A percentile compares a stretch with the other conserved stretches of the same genome.
Conservation (phyloP, 108 stramenopile species). For the Fragilaria radians region DNA sequence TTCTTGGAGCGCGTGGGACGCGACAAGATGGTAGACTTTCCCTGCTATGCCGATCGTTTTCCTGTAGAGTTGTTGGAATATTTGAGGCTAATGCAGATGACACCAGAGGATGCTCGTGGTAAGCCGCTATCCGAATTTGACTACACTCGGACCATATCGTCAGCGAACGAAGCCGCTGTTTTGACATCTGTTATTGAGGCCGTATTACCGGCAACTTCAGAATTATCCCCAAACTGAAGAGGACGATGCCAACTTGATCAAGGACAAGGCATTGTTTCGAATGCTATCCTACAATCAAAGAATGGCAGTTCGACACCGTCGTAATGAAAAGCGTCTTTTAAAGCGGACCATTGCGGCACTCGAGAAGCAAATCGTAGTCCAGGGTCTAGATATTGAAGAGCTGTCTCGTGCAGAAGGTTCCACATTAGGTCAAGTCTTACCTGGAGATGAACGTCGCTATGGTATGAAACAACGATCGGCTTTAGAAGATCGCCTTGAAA, state of each 20-base stretch:
- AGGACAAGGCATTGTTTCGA: conserved; percentile 75
- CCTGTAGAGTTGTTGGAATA: conserved; percentile 93
- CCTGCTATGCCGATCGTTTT: conserved; percentile 92
- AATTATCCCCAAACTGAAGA: conserved; percentile 89
- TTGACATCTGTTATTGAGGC: conserved; percentile 77
- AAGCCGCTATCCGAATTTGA: conserved; percentile 71
- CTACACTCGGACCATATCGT: conserved; percentile 76
- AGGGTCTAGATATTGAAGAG: conserved; percentile 69
- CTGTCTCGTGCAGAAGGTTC: conserved; percentile 70
- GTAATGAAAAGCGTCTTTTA: conserved; percentile 86
- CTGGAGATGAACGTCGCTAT: conserved; percentile 57
- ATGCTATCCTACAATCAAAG: conserved; percentile 77
- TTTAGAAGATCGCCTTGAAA: conserved; percentile 76
- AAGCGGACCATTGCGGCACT: conserved; percentile 85
- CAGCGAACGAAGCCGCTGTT: conserved; percentile 88
- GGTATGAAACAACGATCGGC: conserved; percentile 73
- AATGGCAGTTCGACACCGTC: conserved; percentile 83
- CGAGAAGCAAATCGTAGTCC: conserved; percentile 67
- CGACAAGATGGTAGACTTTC: conserved; percentile 80
- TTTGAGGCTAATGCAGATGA: conserved; percentile 91
- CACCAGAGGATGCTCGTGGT: conserved; percentile 82
- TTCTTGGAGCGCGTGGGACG: conserved; percentile 79
- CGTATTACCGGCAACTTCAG: conserved; percentile 68
- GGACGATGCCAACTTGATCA: conserved; percentile 78
- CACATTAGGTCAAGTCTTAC: conserved; percentile 70